Conservation (phyloP, 83 land plant species). For the Thuja plicata region DNA sequence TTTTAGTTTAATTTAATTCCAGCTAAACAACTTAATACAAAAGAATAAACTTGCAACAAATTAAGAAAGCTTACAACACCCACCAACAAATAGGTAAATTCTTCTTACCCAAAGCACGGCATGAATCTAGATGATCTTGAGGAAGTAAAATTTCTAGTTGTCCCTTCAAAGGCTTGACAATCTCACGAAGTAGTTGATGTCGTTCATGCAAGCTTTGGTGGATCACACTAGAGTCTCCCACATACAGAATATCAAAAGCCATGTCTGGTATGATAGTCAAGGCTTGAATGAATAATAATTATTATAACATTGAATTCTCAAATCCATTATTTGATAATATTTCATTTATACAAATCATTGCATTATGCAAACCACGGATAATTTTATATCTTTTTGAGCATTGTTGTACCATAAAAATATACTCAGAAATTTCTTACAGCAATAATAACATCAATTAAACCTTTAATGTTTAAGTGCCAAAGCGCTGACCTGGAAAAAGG, state of each 20-base stretch:
- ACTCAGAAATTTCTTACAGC: too few species aligned
- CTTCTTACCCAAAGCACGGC: slow-evolving; percentile 46
- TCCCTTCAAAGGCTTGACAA: slow-evolving; percentile 77
- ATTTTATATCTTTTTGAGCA: too few species aligned
- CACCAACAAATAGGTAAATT: slow-evolving; percentile 3
- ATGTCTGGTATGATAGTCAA: slow-evolving; percentile 50
- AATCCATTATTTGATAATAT: too few species aligned
- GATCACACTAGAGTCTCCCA: slow-evolving; percentile 92
- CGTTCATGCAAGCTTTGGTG: slow-evolving; percentile 84
- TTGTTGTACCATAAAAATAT: too few species aligned
- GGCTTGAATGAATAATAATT: neutral
- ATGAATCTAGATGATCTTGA: slow-evolving; percentile 56
- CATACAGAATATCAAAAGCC: slow-evolving; percentile 92
- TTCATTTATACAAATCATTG: neutral
- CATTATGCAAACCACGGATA: too few species aligned
- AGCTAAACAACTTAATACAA: neutral
- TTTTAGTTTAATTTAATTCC: neutral
- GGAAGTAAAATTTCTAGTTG: slow-evolving; percentile 83
- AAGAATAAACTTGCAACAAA: neutral
- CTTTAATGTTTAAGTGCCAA: too few species aligned
- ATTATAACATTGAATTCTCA: neutral
- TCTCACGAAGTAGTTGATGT: slow-evolving; percentile 69
- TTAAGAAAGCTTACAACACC: neutral
- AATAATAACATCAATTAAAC: too few species aligned
- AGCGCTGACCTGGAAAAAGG: too few species aligned